Conservation (phyloP, 2,329 filamentous ascomycete species). For the Alternaria incomplexa region DNA sequence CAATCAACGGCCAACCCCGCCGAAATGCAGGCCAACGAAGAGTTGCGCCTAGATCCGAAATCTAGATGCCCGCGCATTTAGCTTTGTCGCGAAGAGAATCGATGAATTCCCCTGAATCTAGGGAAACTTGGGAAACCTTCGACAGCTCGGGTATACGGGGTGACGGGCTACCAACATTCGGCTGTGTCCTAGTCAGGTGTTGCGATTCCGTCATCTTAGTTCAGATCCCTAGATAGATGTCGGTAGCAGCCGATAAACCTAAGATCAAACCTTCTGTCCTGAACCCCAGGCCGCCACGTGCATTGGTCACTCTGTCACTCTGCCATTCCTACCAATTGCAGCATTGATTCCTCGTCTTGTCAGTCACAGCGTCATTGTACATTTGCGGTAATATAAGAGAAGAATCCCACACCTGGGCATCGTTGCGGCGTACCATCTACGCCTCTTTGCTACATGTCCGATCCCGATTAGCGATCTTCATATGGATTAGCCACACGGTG, state of each 20-base stretch:
- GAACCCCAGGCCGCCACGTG: not conserved
- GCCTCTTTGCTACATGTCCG: not conserved
- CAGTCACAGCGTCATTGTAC: not conserved
- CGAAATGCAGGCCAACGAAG: not conserved
- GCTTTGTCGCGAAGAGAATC: not conserved
- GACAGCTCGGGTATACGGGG: not conserved
- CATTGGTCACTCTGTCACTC: not conserved
- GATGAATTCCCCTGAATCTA: not conserved
- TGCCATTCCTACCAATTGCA: not conserved
- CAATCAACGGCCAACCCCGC: not conserved
- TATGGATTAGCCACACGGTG: not conserved
- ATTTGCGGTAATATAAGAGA: not conserved
- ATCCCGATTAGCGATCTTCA: not conserved
- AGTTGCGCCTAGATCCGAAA: not conserved
- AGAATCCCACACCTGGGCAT: not conserved
- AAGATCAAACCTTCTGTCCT: not conserved
- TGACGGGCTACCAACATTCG: not conserved
- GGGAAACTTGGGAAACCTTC: not conserved
- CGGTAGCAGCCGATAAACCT: slow-evolving; percentile 1
- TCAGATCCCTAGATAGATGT: not conserved
- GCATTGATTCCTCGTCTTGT: not conserved
- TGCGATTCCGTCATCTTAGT: slow-evolving; percentile 2
- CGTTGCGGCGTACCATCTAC: not conserved
- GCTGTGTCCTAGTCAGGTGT: not conserved
- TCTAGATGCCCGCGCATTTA: not conserved